Percentiles rank a stretch among this genome's conserved stretches.
Evolutionary conservation across 2,329 filamentous ascomycete genomes (phyloP).

Genomic region (Trichoderma pleuroti): DNA sequence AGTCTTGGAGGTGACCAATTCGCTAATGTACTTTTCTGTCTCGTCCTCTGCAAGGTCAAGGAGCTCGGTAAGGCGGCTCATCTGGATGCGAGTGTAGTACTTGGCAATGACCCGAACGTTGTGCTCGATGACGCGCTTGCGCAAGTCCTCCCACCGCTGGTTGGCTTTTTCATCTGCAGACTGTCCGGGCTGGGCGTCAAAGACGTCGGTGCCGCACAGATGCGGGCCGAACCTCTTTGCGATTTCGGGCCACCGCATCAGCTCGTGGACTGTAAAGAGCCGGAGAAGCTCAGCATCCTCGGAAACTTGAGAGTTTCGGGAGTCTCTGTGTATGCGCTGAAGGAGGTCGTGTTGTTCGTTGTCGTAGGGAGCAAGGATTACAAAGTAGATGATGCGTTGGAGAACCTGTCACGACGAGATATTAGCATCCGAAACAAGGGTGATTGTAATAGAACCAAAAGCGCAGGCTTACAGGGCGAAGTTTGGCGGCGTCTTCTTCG

Average conservation of each 20-base stretch:
- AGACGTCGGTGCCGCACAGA: conserved; percentile 85
- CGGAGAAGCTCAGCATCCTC: conserved; percentile 84
- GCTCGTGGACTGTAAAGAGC: conserved; percentile 89
- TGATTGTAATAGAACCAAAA: background rate
- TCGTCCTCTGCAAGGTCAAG: conserved; percentile 91
- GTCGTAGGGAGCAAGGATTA: conserved; percentile 93
- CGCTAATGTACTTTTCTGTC: conserved; percentile 98
- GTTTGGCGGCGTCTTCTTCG: conserved; percentile 80
- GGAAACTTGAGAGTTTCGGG: conserved; percentile 72
- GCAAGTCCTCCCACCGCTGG: conserved; percentile 87
- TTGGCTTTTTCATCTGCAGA: conserved; percentile 75
- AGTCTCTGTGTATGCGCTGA: conserved; percentile 84
- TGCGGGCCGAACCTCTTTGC: conserved; percentile 84
- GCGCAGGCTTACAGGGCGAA: conserved; percentile 67
- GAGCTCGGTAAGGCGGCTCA: conserved; percentile 83
- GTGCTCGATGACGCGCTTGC: conserved; percentile 98
- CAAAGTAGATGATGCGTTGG: conserved; percentile 94
- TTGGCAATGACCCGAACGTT: conserved; percentile 97
- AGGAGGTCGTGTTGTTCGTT: conserved; percentile 98
- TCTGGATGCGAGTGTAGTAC: conserved; percentile 97
- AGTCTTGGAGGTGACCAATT: conserved; percentile 94
- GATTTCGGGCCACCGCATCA: conserved; percentile 98
- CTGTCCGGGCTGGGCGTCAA: conserved; percentile 63
- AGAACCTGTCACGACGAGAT: conserved; percentile 58
- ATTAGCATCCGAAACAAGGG: background rate